Evolutionary conservation across 441 rosid species (phyloP).

Genomic region (Erysimum pusillum): DNA sequence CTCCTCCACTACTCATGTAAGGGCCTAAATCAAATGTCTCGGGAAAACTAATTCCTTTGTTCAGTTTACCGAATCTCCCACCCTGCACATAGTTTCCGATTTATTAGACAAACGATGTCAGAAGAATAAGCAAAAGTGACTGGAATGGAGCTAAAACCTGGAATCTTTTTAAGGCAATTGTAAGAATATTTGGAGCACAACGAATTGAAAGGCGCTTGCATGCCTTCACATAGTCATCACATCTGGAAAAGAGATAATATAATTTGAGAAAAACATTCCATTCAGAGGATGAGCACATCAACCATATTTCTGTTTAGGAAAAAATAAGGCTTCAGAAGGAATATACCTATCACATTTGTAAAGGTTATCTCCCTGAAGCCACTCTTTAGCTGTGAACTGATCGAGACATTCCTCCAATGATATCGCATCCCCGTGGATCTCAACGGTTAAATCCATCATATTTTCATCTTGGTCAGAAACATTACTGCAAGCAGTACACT

Average conservation of each 20-base stretch:
- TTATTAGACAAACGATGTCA: slow-evolving; percentile 7
- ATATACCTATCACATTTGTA: slow-evolving; percentile 95
- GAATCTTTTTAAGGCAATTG: slow-evolving; percentile 95
- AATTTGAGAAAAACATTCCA: slow-evolving; percentile 19
- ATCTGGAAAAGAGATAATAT: slow-evolving; percentile 49
- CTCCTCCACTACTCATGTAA: slow-evolving; percentile 82
- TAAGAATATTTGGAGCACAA: slow-evolving; percentile 90
- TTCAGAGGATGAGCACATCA: slow-evolving; percentile 15
- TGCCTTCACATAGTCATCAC: slow-evolving; percentile 95
- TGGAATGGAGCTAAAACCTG: slow-evolving; percentile 66
- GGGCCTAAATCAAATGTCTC: slow-evolving; percentile 89
- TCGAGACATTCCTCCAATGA: slow-evolving; percentile 96
- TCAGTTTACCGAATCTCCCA: slow-evolving; percentile 97
- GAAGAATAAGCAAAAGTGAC: slow-evolving; percentile 14
- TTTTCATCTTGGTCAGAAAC: slow-evolving; percentile 89
- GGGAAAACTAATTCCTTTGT: slow-evolving; percentile 88
- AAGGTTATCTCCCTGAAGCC: slow-evolving; percentile 95
- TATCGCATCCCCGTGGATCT: slow-evolving; percentile 92
- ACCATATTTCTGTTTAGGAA: not conserved
- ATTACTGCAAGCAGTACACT: slow-evolving; percentile 80
- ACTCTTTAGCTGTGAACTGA: slow-evolving; percentile 85
- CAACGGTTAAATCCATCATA: slow-evolving; percentile 99
- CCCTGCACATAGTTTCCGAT: slow-evolving; percentile 65
- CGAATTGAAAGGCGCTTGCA: slow-evolving; percentile 89
- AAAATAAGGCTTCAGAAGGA: not conserved